Percentiles rank a stretch among this genome's conserved stretches.
Conservation (phyloP, 805 yeast genomes). For the Yamadazyma tumulicola region DNA sequence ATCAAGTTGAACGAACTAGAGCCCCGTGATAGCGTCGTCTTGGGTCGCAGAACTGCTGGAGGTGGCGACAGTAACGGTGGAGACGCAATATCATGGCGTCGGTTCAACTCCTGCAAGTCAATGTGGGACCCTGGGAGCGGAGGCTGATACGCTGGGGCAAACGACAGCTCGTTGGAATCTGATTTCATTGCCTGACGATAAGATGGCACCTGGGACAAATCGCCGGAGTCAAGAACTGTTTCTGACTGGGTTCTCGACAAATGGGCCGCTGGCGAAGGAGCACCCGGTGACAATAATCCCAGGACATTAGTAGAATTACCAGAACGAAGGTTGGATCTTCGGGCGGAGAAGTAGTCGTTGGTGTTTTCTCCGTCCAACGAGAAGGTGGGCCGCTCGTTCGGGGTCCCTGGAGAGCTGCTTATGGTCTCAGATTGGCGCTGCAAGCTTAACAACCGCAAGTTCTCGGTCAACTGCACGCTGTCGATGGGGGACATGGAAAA, state of each 20-base stretch:
- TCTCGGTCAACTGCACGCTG: conserved; percentile 44
- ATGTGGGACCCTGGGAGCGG: conserved; percentile 42
- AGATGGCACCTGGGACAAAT: conserved; percentile 73
- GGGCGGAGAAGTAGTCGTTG: conserved; percentile 32
- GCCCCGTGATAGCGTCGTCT: conserved; percentile 19
- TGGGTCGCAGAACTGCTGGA: conserved; percentile 7
- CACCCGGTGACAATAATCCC: conserved; percentile 33
- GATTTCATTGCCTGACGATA: conserved; percentile 73
- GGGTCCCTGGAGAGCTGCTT: conserved; percentile 10
- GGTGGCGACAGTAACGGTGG: conserved; percentile 1
- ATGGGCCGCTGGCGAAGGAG: conserved; percentile 52
- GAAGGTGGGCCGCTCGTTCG: conserved; percentile 30
- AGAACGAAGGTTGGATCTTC: conserved; percentile 11
- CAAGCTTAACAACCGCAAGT: conserved; percentile 47
- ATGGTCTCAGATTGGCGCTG: conserved; percentile 44
- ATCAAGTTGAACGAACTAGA: conserved; percentile 11
- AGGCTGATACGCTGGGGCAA: conserved; percentile 73
- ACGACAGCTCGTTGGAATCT: conserved; percentile 38
- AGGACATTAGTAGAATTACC: conserved; percentile 1
- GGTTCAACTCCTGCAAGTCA: conserved; percentile 27
- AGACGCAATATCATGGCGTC: conserved; percentile 17
- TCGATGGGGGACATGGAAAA: conserved; percentile 35
- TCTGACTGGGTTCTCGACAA: conserved; percentile 59
- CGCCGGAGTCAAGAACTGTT: conserved; percentile 13
- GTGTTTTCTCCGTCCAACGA: conserved; percentile 28